These are phyloP conservation scores for Thermothelomyces thermophilus DNA, from an alignment of 2,329 filamentous ascomycete species.

Conservation along the genomic window DNA sequence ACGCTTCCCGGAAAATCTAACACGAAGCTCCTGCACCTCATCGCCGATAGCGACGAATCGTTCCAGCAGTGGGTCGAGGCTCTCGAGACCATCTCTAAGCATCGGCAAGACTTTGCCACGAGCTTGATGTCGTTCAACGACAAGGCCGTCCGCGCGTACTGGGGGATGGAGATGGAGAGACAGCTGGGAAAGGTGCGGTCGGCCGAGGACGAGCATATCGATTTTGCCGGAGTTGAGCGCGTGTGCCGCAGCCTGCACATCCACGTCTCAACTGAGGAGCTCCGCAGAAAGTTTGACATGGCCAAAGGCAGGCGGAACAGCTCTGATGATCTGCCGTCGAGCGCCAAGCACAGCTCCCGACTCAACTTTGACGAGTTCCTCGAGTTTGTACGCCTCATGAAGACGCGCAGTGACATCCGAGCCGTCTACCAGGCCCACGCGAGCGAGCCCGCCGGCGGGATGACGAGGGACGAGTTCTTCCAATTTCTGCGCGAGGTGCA, in stretches of 20 bases:
- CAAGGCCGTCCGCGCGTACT: conserved; percentile 74
- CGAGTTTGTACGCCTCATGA: conserved; percentile 74
- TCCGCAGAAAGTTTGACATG: conserved; percentile 63
- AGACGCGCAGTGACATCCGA: conserved; percentile 74
- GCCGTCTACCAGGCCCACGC: conserved; percentile 61
- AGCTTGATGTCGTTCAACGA: conserved; percentile 81
- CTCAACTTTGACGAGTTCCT: conserved; percentile 78
- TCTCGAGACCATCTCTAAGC: conserved; percentile 74
- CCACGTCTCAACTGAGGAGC: conserved; percentile 69
- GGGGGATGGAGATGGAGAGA: conserved; percentile 75
- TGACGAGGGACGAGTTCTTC: conserved; percentile 69
- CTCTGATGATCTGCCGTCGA: conserved; percentile 12
- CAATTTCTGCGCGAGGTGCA: conserved; percentile 68
- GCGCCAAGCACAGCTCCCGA: conserved; percentile 49
- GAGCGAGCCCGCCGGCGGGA: conserved; percentile 51
- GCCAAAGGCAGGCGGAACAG: conserved; percentile 17
- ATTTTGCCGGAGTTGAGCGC: conserved; percentile 70
- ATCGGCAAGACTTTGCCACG: conserved; percentile 84
- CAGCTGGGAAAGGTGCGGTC: conserved; percentile 48
- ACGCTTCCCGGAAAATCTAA: conserved; percentile 70
- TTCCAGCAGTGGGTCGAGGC: conserved; percentile 78
- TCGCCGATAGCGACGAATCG: conserved; percentile 66
- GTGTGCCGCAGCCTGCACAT: conserved; percentile 89
- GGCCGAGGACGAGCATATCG: conserved; percentile 61
- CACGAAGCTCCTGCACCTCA: conserved; percentile 80